These are phyloP conservation scores for Eucommia ulmoides DNA, from an alignment of 257 asterid species.

Conservation along the genomic window DNA sequence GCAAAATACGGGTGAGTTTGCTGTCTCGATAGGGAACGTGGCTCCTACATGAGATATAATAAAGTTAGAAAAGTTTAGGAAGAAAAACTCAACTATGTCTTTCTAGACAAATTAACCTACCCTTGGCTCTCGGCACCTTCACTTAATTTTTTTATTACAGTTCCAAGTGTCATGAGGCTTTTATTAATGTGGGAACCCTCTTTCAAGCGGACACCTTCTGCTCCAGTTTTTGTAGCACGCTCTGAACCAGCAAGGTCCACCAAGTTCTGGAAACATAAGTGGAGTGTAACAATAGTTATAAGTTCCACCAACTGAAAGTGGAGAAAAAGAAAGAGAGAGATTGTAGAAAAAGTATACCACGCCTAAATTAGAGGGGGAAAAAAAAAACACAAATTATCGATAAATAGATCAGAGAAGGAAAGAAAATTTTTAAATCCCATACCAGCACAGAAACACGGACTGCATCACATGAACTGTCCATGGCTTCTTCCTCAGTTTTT, in stretches of 20 bases:
- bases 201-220: constrained; percentile 95
- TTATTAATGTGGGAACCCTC: constrained; percentile 98
- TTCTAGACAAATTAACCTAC: constrained; percentile 32
- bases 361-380: too few species aligned
- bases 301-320: too few species aligned
- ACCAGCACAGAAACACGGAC: constrained; percentile 99
- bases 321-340: too few species aligned
- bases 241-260: constrained; percentile 99
- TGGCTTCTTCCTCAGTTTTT: constrained; percentile 44
- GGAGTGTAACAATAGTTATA: not conserved
- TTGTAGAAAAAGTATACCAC: too few species aligned
- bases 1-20: constrained; percentile 94
- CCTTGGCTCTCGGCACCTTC: constrained; percentile 99
- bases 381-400: too few species aligned
- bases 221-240: constrained; percentile 99
- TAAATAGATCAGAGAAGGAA: not conserved
- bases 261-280: constrained; percentile 49
- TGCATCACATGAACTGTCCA: constrained; percentile 78
- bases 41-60: constrained; percentile 50
- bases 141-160: constrained; percentile 94
- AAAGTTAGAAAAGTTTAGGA: constrained; percentile 10
- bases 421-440: constrained; percentile 13
- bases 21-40: constrained; percentile 99
- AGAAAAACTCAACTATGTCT: not conserved
- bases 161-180: constrained; percentile 91